Evolutionary conservation across 192 early-diverging fungal species (phyloP).

Genomic region (Rhizophagus sp.): DNA sequence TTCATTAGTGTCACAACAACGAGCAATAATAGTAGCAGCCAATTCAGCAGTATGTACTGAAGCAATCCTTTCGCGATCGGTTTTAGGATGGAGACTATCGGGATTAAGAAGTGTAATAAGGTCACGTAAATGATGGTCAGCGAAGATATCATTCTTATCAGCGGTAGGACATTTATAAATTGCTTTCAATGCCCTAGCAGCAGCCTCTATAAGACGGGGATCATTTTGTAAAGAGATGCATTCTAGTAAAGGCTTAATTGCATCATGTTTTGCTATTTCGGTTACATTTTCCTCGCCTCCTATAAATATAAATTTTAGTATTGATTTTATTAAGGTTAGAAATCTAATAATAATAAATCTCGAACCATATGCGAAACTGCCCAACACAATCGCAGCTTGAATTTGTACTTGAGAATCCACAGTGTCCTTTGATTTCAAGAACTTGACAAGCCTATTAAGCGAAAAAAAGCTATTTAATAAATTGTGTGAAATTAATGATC

Average conservation of each 20-base stretch:
- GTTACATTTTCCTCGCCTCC: conserved; percentile 64
- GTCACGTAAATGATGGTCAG: conserved; percentile 48
- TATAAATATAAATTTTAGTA: conserved; percentile 27
- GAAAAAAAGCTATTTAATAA: background rate
- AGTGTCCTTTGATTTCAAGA: conserved; percentile 43
- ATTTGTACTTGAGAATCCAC: conserved; percentile 51
- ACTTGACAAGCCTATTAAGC: conserved; percentile 55
- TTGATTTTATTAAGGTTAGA: background rate
- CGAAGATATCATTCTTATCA: conserved; percentile 44
- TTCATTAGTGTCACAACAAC: conserved; percentile 58
- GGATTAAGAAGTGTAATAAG: conserved; percentile 52
- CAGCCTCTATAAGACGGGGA: conserved; percentile 64
- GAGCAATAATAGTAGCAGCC: conserved; percentile 62
- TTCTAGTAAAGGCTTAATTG: conserved; percentile 57
- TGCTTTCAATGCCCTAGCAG: conserved; percentile 65
- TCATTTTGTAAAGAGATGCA: conserved; percentile 39
- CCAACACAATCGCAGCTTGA: conserved; percentile 66
- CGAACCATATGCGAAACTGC: conserved; percentile 69
- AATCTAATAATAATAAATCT: background rate
- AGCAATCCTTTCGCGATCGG: conserved; percentile 35
- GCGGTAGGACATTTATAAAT: conserved; percentile 59
- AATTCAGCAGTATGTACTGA: conserved; percentile 62
- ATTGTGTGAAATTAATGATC: background rate
- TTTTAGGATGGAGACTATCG: conserved; percentile 35
- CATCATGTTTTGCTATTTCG: conserved; percentile 58